Base-by-base conservation (phyloP, 1,284 basidiomycete genomes). In the Ceratobasidium sp. region DNA sequence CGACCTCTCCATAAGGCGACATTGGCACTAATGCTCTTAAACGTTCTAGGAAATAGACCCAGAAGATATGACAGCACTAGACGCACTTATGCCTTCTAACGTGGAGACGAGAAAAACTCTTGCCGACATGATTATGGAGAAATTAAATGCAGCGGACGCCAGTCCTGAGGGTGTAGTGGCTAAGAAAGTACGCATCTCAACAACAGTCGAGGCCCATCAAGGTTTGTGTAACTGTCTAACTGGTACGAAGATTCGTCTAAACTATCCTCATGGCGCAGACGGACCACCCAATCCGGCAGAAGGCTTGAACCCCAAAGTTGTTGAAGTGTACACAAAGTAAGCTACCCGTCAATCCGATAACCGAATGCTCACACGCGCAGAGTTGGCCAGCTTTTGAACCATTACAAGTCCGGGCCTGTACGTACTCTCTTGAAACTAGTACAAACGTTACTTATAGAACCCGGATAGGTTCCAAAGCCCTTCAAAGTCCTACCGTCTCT, bases 401-500 rank as follows among this genome's bases (percentile, higher is more conserved):
- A 92, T 75, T 99, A 99, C 88, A 97, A 95, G 82, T 98, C 97
- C 8, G 97, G 97, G 1, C 93, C 96, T 0, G 88, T 73, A 29
- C 9, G 70, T 29, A 25, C 4, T 17, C 19, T 29, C 2, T 34
- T 73, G 7, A 51, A 29, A 43, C 4, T n/a, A 9, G n/a, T 6
- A 22, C 19, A 40, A 13, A 32, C 3, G 11, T 22, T 19, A 29
- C 43, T 65, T 19, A 65, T 32, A n/a, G 7, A 49, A 2, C 15
- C 6, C 25, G 19, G 6, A 57, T 37, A 73, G 70, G 57, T 99
- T 0, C 98, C 98, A 22, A 99, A 99, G 86, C 90, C 96, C 0
- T 97, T 99, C 90, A 99, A 99, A 87, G 95, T 99, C 77, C 93
- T 99, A 43, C 98, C 98, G 2, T 95, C 97, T 5, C 90, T 99